These are phyloP conservation scores for Pueraria montana DNA, from an alignment of 306 rosid genomes.

Conservation along the genomic window DNA sequence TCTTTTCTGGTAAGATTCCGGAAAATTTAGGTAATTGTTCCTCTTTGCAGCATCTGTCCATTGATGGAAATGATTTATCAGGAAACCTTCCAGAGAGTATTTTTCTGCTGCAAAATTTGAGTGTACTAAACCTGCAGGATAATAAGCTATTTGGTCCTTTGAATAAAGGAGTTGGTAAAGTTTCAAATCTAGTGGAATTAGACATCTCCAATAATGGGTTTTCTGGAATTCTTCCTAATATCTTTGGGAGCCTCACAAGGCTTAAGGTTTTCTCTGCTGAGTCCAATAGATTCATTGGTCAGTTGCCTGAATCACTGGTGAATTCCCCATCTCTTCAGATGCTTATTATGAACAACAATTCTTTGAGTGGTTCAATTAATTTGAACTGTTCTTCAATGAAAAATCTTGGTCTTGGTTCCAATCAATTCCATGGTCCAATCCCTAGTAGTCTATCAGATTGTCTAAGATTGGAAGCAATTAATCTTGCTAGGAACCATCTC, in stretches of 20 bases:
- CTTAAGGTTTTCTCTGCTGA: slow-evolving; percentile 40
- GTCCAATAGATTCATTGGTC: slow-evolving; percentile 29
- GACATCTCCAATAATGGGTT: slow-evolving; percentile 42
- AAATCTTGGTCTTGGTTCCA: slow-evolving; percentile 50
- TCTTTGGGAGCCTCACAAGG: slow-evolving; percentile 41
- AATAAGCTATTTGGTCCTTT: slow-evolving; percentile 44
- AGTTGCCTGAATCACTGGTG: slow-evolving; percentile 45
- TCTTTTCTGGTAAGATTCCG: slow-evolving; percentile 39
- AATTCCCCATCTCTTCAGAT: slow-evolving; percentile 44
- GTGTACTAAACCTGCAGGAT: slow-evolving; percentile 11
- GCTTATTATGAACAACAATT: slow-evolving; percentile 31
- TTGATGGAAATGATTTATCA: slow-evolving; percentile 42
- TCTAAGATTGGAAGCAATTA: slow-evolving; percentile 40
- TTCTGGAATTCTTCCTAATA: slow-evolving; percentile 42
- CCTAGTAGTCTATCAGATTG: slow-evolving; percentile 55
- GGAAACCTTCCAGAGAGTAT: slow-evolving; percentile 40
- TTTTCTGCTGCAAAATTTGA: slow-evolving; percentile 40
- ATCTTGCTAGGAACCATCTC: slow-evolving; percentile 47
- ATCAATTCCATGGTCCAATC: slow-evolving; percentile 50
- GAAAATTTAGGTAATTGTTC: slow-evolving; percentile 43
- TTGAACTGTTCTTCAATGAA: slow-evolving; percentile 50
- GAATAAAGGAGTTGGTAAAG: slow-evolving; percentile 13
- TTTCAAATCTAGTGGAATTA: slow-evolving; percentile 43
- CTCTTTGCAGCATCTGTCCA: slow-evolving; percentile 30
- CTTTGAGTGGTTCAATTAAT: slow-evolving; percentile 41